Conservation (phyloP, 306 rosid species). For the Cicer chorassanicum region DNA sequence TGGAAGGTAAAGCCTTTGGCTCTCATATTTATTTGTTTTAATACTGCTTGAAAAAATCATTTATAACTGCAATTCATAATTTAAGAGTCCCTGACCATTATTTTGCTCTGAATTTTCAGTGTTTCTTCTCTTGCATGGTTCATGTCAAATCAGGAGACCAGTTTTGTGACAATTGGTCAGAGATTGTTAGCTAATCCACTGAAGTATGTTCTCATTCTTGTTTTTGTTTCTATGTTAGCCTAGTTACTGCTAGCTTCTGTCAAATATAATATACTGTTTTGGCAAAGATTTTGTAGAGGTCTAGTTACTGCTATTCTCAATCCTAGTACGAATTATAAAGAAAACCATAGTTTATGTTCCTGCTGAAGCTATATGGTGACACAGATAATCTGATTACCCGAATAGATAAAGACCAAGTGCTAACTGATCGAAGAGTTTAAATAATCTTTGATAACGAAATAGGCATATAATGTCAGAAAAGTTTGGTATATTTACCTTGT, state of each 20-base stretch:
- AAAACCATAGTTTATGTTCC: constrained; percentile 12
- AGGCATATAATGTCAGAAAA: background rate
- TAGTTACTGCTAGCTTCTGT: background rate
- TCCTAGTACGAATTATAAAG: background rate
- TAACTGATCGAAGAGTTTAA: constrained; percentile 21
- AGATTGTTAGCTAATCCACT: constrained; percentile 95
- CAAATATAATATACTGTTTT: constrained; percentile 19
- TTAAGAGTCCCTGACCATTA: constrained; percentile 39
- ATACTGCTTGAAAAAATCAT: background rate
- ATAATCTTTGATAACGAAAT: background rate
- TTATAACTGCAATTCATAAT: background rate
- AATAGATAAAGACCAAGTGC: constrained; percentile 11
- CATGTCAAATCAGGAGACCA: constrained; percentile 99
- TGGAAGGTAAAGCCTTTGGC: constrained; percentile 65
- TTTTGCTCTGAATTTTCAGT: constrained; percentile 62
- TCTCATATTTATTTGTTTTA: constrained; percentile 18
- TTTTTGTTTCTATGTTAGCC: background rate
- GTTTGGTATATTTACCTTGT: constrained; percentile 4
- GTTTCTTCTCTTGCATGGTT: constrained; percentile 99
- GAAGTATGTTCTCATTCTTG: constrained; percentile 61
- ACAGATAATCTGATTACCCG: constrained; percentile 5
- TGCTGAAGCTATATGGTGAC: constrained; percentile 28
- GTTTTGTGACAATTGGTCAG: constrained; percentile 99
- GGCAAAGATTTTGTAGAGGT: constrained; percentile 12
- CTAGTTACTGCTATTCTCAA: constrained; percentile 8